phyloP scores from a whole-genome alignment of 2,329 filamentous ascomycete species.

The Clonostachys sp. region DNA sequence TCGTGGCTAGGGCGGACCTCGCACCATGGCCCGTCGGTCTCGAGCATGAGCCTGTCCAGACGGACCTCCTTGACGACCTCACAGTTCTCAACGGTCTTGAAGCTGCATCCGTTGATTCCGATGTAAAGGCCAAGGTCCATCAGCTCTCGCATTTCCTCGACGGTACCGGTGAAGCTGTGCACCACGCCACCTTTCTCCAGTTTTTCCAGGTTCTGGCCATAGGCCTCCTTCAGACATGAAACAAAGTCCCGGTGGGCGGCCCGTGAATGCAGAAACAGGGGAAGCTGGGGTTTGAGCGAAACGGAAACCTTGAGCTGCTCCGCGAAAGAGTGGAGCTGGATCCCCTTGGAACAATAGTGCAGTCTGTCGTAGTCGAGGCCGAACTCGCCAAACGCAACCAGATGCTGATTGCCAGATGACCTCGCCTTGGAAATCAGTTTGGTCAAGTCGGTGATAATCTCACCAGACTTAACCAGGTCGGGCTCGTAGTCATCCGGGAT shows the following conservation, averaged over 20 bases:
- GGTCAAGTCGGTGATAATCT: slow-evolving; percentile 56
- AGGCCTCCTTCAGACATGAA: slow-evolving; percentile 55
- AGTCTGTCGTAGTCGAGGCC: slow-evolving; percentile 95
- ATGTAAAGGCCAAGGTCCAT: slow-evolving; percentile 81
- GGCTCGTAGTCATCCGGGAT: slow-evolving; percentile 42
- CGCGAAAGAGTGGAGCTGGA: slow-evolving; percentile 81
- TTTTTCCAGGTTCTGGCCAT: slow-evolving; percentile 53
- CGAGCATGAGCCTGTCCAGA: slow-evolving; percentile 79
- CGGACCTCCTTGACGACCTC: slow-evolving; percentile 76
- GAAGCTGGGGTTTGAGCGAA: slow-evolving; percentile 64
- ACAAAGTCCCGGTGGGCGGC: slow-evolving; percentile 87
- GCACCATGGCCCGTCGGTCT: slow-evolving; percentile 98
- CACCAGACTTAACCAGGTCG: slow-evolving; percentile 35
- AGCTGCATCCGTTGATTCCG: slow-evolving; percentile 92
- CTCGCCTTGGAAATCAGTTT: slow-evolving; percentile 58
- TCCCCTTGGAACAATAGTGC: slow-evolving; percentile 71
- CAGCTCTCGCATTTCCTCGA: slow-evolving; percentile 77
- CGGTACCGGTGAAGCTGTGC: slow-evolving; percentile 89
- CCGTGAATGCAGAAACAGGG: slow-evolving; percentile 87
- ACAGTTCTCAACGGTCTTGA: slow-evolving; percentile 92
- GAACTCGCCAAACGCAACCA: slow-evolving; percentile 89
- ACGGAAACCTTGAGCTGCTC: slow-evolving; percentile 77
- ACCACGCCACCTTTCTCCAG: slow-evolving; percentile 78
- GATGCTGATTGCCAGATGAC: slow-evolving; percentile 26
- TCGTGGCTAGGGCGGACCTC: slow-evolving; percentile 89